Evolutionary conservation across 345 rosid species (phyloP), one percentile per base, ranked within the genome.

Genomic region (Pelargonium nanum): DNA sequence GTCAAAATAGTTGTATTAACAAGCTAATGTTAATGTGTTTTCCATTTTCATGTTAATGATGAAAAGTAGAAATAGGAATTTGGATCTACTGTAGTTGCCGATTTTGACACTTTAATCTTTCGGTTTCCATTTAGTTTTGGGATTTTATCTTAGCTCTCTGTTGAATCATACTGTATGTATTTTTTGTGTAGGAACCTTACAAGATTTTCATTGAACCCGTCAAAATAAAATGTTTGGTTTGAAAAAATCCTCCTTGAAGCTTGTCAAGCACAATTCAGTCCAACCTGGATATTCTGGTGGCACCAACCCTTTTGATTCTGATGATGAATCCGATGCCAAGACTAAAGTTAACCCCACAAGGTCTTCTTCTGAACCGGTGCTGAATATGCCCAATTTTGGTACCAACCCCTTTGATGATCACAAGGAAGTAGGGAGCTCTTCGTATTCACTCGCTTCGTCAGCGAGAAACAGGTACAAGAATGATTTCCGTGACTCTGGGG

Each of bases 271-370:
- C 57, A 78, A 72, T 76, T 68, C 79, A 1, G 79, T 62, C 65
- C 87, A 74, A 69, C 79, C 79, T 8, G 74, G 68, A 54, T 25
- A 61, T 56, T 70, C 83, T 69, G 75, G 86, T 26, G 61, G 58
- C 21, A 58, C 85, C 4, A 89, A 89, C 81, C 97, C 96, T 0
- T 93, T 89, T 63, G 92, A 81, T 78, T 89, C 94, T 34, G 96
- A 87, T 40, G 87, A 89, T 53, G 90, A 84, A 51, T 69, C 62
- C 20, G 87, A 84, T 57, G 66, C 61, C 48, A 80, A 68, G 74
- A 70, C 65, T 48, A 64, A 80, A 13, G 78, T 83, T 32, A 83
- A 85, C 68, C 67, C 88, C 13, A 67, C 91, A 57, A 80, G 78
- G 63, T 71, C 70, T 64, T 63, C 88, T 63, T 83, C 88, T 50